A percentile compares a stretch with the other conserved stretches of the same genome.
phyloP scores from a whole-genome alignment of 306 rosid species.

The Psophocarpus tetragonolobus region DNA sequence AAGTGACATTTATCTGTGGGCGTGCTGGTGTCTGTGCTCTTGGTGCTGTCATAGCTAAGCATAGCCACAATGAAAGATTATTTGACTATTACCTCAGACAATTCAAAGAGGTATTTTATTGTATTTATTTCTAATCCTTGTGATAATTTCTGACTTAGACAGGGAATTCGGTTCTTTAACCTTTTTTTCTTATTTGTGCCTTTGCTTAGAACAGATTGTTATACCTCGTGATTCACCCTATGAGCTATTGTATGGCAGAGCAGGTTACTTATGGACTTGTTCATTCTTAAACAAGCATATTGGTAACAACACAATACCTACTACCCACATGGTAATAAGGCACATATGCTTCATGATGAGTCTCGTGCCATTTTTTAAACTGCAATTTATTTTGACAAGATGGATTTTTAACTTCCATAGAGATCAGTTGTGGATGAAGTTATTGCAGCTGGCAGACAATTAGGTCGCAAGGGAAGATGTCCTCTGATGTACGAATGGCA shows the following conservation, averaged over 20 bases:
- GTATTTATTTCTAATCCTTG: not conserved
- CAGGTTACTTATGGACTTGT: constrained; percentile 82
- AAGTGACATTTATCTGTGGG: constrained; percentile 73
- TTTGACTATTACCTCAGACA: constrained; percentile 55
- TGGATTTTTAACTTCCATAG: constrained; percentile 42
- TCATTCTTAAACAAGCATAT: constrained; percentile 76
- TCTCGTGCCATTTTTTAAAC: not conserved
- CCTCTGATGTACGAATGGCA: constrained; percentile 92
- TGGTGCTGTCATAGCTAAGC: constrained; percentile 83
- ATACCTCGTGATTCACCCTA: constrained; percentile 63
- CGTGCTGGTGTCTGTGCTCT: constrained; percentile 79
- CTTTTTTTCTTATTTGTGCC: not conserved
- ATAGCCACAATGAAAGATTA: constrained; percentile 56
- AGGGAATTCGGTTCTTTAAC: not conserved
- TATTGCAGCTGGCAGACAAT: constrained; percentile 60
- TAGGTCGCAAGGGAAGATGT: constrained; percentile 59
- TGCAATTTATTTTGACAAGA: constrained; percentile 21
- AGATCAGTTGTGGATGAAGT: constrained; percentile 69
- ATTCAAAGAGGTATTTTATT: constrained; percentile 56
- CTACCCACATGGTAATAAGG: constrained; percentile 55
- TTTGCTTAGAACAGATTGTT: constrained; percentile 56
- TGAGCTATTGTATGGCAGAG: constrained; percentile 78
- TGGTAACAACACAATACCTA: constrained; percentile 54
- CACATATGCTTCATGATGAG: not conserved
- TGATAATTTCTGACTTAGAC: constrained; percentile 22